phyloP scores from a whole-genome alignment of 306 rosid species.

The Rosa chinensis region DNA sequence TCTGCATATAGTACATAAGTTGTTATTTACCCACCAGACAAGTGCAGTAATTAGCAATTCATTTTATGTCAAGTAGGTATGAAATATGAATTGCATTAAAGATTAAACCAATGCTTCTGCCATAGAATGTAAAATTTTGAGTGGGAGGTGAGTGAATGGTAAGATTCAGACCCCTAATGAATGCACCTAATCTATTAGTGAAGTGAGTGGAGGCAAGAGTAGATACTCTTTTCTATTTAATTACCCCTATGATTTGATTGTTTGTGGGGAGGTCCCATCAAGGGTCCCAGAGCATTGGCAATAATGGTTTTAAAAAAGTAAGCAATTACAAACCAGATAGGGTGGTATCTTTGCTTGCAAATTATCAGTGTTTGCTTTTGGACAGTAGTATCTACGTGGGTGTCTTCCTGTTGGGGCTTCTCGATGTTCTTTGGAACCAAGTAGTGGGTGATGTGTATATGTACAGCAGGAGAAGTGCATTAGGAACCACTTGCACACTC shows the following conservation, averaged over 20 bases:
- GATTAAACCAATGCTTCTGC: background rate
- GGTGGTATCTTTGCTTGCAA: conserved; percentile 11
- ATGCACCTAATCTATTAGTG: background rate
- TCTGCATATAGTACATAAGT: background rate
- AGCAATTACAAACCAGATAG: conserved; percentile 20
- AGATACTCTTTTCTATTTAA: background rate
- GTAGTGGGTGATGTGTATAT: conserved; percentile 4
- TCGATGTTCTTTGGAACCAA: background rate
- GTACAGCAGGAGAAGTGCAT: background rate
- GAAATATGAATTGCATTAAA: background rate
- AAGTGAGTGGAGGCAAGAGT: background rate
- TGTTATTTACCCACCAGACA: background rate
- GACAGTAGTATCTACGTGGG: conserved; percentile 6
- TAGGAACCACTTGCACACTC: conserved; percentile 2
- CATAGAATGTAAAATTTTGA: background rate
- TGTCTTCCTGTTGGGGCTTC: conserved; percentile 10
- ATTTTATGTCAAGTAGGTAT: background rate
- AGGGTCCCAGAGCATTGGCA: conserved; percentile 14
- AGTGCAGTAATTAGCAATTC: background rate
- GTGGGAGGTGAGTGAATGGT: conserved; percentile 16
- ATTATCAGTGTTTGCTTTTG: background rate
- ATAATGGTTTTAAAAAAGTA: background rate
- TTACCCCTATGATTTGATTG: background rate
- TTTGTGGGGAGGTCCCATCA: conserved; percentile 1
- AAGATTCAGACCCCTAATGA: background rate